Percentiles rank a stretch among this genome's conserved stretches.
Conservation (phyloP, 2,329 filamentous ascomycete species). For the Fusarium coicis region DNA sequence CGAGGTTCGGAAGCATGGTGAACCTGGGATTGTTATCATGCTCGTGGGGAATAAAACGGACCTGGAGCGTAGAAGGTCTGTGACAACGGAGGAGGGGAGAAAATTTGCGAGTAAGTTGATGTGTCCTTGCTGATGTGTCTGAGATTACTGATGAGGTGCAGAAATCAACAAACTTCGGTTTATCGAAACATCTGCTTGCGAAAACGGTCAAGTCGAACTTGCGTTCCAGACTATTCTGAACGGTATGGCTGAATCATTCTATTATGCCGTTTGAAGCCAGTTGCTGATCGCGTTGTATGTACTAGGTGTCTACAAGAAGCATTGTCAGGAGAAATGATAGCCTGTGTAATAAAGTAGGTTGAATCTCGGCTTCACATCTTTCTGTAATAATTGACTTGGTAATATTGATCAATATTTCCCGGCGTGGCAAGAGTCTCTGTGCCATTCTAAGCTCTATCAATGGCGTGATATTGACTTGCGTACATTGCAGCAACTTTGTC, state of each 20-base stretch:
- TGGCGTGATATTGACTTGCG: fast-evolving
- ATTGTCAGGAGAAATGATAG: neutral
- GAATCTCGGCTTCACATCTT: neutral
- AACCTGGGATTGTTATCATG: neutral
- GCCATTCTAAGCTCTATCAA: fast-evolving
- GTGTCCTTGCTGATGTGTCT: fast-evolving
- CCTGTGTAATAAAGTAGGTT: too few species aligned
- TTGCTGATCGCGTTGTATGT: neutral
- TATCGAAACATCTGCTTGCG: neutral
- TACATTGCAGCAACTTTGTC: fast-evolving
- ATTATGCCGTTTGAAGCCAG: fast-evolving
- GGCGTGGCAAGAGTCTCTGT: fast-evolving
- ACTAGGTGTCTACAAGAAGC: neutral
- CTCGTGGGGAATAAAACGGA: slow-evolving; percentile 13
- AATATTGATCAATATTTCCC: neutral
- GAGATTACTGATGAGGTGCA: fast-evolving
- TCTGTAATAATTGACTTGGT: too few species aligned
- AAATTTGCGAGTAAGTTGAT: slow-evolving; percentile 2
- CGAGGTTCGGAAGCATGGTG: neutral
- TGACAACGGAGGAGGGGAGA: neutral
- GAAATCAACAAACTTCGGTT: slow-evolving; percentile 4
- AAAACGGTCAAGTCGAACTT: neutral
- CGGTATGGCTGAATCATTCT: neutral
- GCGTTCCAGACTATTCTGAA: neutral
- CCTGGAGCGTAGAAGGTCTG: neutral